These are phyloP conservation scores for Mrakia gelida DNA, from an alignment of 768 basidiomycete species.

Conservation along the genomic window DNA sequence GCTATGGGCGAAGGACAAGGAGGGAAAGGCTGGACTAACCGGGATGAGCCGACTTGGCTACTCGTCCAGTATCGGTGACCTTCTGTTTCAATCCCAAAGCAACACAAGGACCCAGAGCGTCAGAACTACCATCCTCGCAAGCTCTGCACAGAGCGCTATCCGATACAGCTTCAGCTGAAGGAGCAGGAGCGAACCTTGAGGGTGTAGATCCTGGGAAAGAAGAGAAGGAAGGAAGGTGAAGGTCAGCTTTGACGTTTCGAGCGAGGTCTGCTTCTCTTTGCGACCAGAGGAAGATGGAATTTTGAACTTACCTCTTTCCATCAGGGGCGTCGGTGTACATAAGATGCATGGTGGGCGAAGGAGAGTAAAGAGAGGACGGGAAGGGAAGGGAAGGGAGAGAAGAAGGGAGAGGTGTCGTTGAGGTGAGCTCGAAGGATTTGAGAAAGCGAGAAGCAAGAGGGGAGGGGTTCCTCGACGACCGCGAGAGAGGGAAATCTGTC, in stretches of 20 bases:
- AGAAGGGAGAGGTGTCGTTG: background rate
- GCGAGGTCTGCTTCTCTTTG: constrained; percentile 34
- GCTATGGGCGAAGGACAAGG: background rate
- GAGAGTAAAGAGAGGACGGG: background rate
- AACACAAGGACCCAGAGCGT: constrained; percentile 16
- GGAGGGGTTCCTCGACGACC: no score
- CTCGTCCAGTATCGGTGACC: constrained; percentile 68
- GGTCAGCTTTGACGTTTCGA: constrained; percentile 39
- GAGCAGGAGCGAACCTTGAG: constrained; percentile 62
- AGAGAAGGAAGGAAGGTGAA: background rate
- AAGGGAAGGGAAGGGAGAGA: constrained; percentile 15
- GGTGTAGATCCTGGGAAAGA: constrained; percentile 65
- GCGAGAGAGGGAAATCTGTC: no score
- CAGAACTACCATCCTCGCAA: background rate
- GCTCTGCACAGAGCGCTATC: background rate
- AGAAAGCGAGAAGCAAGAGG: no score
- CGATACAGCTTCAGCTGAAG: no score
- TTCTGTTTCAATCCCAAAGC: constrained; percentile 56
- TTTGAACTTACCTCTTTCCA: constrained; percentile 41
- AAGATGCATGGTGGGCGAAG: constrained; percentile 69
- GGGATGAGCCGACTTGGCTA: constrained; percentile 95
- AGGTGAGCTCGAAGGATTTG: background rate
- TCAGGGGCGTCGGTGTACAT: constrained; percentile 64
- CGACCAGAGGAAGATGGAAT: background rate
- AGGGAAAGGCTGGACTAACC: constrained; percentile 52